Conservation (phyloP, 306 rosid species). For the Myrica gale region DNA sequence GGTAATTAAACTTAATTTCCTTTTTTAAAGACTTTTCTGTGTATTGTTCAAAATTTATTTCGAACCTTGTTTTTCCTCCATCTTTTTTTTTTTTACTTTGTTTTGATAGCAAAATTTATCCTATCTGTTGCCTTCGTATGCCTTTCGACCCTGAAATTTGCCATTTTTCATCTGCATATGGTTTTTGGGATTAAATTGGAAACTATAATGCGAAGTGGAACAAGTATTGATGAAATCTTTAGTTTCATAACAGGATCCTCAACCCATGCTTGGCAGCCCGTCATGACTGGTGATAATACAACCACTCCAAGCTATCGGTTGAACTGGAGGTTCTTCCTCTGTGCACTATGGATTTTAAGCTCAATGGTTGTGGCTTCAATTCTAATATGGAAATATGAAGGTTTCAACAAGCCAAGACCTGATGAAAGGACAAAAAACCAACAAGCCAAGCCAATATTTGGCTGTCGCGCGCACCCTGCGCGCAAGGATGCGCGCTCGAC, state of each 20-base stretch:
- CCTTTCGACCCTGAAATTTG: no score
- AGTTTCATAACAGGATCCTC: conserved; percentile 54
- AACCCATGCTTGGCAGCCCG: conserved; percentile 36
- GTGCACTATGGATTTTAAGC: conserved; percentile 44
- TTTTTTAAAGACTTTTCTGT: neutral
- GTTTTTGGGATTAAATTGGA: conserved; percentile 2
- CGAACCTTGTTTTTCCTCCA: neutral
- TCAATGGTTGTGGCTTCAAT: conserved; percentile 45
- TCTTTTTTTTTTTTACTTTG: neutral
- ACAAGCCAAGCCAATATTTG: no score
- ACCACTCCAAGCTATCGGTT: conserved; percentile 67
- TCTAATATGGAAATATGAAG: conserved; percentile 76
- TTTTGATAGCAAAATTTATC: neutral
- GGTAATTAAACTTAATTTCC: no score
- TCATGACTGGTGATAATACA: conserved; percentile 58
- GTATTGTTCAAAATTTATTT: neutral
- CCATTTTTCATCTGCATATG: no score
- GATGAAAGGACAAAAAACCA: conserved; percentile 38
- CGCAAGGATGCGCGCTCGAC: no score
- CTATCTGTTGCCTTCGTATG: no score
- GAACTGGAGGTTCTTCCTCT: conserved; percentile 79
- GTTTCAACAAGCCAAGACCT: conserved; percentile 35
- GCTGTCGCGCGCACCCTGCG: no score
- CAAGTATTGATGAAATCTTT: conserved; percentile 30
- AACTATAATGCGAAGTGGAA: conserved; percentile 20